Conservation (phyloP, 352 stramenopile genomes). For the Thraustotheca clavata region DNA sequence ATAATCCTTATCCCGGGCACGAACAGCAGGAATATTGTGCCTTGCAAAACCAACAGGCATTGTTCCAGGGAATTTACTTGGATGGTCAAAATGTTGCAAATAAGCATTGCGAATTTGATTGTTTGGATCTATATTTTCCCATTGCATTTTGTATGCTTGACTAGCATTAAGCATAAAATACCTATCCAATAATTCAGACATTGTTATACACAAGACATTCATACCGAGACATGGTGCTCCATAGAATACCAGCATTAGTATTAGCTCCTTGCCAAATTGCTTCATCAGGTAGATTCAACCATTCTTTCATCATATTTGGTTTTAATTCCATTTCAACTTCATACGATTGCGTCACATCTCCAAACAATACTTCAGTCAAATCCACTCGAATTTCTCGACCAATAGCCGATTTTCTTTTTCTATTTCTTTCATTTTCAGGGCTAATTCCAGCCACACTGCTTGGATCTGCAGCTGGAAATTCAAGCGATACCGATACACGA, state of each 20-base stretch:
- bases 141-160: constrained; percentile 69
- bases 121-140: constrained; percentile 55
- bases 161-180: constrained; percentile 76
- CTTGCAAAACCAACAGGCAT: constrained; percentile 90
- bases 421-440: constrained; percentile 63
- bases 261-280: constrained; percentile 65
- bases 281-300: constrained; percentile 65
- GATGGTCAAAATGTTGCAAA: constrained; percentile 52
- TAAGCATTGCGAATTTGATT: constrained; percentile 74
- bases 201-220: constrained; percentile 66
- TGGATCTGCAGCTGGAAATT: constrained; percentile 40
- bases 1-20: constrained; percentile 56
- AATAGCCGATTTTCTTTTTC: constrained; percentile 68
- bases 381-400: constrained; percentile 72
- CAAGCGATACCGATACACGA: constrained; percentile 74
- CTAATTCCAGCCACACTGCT: constrained; percentile 48
- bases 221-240: constrained; percentile 30
- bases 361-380: constrained; percentile 70
- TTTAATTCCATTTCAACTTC: constrained; percentile 78
- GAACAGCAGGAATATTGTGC: constrained; percentile 79
- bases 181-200: constrained; percentile 29
- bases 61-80: constrained; percentile 81
- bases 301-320: constrained; percentile 54
- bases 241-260: constrained; percentile 7
- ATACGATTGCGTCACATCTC: constrained; percentile 54